A percentile compares a stretch with the other conserved stretches of the same genome.
phyloP scores from a whole-genome alignment of 2,329 filamentous ascomycete genomes.

The Aspergillus aculeatus region DNA sequence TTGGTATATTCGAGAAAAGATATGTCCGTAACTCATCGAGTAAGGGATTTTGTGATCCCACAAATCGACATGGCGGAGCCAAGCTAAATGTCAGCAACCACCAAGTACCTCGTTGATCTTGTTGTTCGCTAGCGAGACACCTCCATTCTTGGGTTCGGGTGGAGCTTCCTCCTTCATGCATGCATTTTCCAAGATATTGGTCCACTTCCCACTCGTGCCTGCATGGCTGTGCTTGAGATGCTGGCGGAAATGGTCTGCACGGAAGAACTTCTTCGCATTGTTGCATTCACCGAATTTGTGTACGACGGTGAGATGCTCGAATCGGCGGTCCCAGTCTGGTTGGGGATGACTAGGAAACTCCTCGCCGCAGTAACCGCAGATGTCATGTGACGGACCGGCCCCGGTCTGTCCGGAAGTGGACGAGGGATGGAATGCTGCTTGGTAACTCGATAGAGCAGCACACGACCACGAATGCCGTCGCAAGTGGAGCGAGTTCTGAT shows the following conservation, averaged over 20 bases:
- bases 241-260: slow-evolving; percentile 96
- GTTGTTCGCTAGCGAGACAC: slow-evolving; percentile 22
- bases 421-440: slow-evolving; percentile 84
- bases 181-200: slow-evolving; percentile 93
- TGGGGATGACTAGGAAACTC: slow-evolving; percentile 76
- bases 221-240: slow-evolving; percentile 97
- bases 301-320: slow-evolving; percentile 81
- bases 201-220: slow-evolving; percentile 97
- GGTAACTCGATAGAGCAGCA: slow-evolving; percentile 72
- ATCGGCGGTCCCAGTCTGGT: slow-evolving; percentile 82
- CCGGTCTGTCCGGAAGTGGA: slow-evolving; percentile 46
- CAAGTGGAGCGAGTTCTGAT: slow-evolving; percentile 92
- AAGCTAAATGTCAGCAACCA: slow-evolving; percentile 26
- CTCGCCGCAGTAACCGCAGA: slow-evolving; percentile 92
- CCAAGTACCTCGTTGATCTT: slow-evolving; percentile 32
- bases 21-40: neutral
- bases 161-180: slow-evolving; percentile 84
- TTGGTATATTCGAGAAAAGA: neutral
- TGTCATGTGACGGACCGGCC: slow-evolving; percentile 55
- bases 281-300: slow-evolving; percentile 99
- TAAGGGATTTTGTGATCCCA: neutral
- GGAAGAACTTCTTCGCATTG: slow-evolving; percentile 95
- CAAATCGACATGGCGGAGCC: neutral
- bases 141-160: slow-evolving; percentile 28
- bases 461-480: slow-evolving; percentile 96